These are phyloP conservation scores for Odontarrhena argentea DNA, from an alignment of 345 rosid species.

Conservation along the genomic window DNA sequence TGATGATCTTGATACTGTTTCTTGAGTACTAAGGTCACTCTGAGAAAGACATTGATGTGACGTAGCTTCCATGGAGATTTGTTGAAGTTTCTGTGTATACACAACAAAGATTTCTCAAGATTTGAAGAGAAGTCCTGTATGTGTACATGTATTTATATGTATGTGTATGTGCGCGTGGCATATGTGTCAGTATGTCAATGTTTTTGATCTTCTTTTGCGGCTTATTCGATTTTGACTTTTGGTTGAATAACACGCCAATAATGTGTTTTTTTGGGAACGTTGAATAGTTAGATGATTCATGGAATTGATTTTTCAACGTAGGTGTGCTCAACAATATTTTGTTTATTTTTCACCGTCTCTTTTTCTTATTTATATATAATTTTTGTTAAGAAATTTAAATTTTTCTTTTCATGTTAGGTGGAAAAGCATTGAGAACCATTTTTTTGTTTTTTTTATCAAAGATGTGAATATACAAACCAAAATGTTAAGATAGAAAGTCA, in stretches of 20 bases:
- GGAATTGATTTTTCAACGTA: slow-evolving; percentile 31
- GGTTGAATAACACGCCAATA: not conserved
- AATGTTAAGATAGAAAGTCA: too few species aligned
- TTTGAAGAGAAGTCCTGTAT: slow-evolving; percentile 20
- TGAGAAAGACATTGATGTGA: slow-evolving; percentile 32
- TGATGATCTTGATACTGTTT: slow-evolving; percentile 19
- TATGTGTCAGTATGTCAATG: slow-evolving; percentile 31
- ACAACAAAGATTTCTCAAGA: slow-evolving; percentile 2
- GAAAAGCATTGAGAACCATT: slow-evolving; percentile 23
- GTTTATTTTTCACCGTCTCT: not conserved
- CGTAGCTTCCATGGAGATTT: slow-evolving; percentile 39
- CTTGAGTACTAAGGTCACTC: slow-evolving; percentile 8
- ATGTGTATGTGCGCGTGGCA: slow-evolving; percentile 4
- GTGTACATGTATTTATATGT: slow-evolving; percentile 7
- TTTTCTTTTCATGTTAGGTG: slow-evolving; percentile 20
- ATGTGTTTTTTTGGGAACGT: not conserved
- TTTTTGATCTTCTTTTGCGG: slow-evolving; percentile 31
- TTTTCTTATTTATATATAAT: too few species aligned
- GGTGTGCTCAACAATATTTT: slow-evolving; percentile 24
- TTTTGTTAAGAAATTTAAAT: too few species aligned
- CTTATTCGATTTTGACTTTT: slow-evolving; percentile 30
- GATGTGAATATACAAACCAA: not conserved
- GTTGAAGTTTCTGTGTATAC: slow-evolving; percentile 1
- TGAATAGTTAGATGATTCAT: not conserved
- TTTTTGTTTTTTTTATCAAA: not conserved